These are phyloP conservation scores for Cryptococcus sp. DNA, from an alignment of 1,284 basidiomycete species.

Conservation along the genomic window DNA sequence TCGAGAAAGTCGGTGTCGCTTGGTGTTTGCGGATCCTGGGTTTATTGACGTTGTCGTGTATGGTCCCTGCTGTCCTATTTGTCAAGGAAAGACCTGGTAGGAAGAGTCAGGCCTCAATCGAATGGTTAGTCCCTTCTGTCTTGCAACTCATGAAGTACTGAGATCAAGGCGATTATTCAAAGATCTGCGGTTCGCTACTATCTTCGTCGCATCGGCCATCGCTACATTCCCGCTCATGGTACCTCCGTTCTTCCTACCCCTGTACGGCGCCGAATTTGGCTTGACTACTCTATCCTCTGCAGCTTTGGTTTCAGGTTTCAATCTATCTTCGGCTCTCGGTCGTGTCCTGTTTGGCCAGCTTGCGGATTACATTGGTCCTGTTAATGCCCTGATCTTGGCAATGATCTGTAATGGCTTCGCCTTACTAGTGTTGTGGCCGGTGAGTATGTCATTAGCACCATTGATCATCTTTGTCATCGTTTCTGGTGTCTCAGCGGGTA, in stretches of 20 bases:
- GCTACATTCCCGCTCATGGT: constrained; percentile 44
- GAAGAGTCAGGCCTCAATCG: constrained; percentile 3
- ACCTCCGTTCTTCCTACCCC: constrained; percentile 44
- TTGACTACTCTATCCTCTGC: constrained; percentile 28
- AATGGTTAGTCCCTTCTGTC: constrained; percentile 10
- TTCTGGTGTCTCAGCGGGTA: constrained; percentile 18
- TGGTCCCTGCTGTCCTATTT: constrained; percentile 7
- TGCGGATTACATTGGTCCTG: constrained; percentile 17
- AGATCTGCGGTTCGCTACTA: constrained; percentile 30
- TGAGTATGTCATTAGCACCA: constrained; percentile 14
- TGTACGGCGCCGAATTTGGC: constrained; percentile 37
- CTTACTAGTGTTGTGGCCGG: constrained; percentile 24
- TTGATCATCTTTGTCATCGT: constrained; percentile 25
- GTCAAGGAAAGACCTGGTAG: constrained; percentile 9
- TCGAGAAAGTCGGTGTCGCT: constrained; percentile 20
- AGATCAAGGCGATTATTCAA: constrained; percentile 25
- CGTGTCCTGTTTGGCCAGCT: constrained; percentile 25
- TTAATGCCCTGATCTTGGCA: constrained; percentile 17
- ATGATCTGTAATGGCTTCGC: constrained; percentile 13
- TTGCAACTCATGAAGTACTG: neutral
- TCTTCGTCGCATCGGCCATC: constrained; percentile 35
- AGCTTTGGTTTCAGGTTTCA: constrained; percentile 23
- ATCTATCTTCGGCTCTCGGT: constrained; percentile 26
- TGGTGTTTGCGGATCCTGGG: constrained; percentile 33
- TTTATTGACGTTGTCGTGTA: constrained; percentile 14